Conservation (phyloP, 2,329 filamentous ascomycete species). For the Pseudophaeomoniella oleicola region DNA sequence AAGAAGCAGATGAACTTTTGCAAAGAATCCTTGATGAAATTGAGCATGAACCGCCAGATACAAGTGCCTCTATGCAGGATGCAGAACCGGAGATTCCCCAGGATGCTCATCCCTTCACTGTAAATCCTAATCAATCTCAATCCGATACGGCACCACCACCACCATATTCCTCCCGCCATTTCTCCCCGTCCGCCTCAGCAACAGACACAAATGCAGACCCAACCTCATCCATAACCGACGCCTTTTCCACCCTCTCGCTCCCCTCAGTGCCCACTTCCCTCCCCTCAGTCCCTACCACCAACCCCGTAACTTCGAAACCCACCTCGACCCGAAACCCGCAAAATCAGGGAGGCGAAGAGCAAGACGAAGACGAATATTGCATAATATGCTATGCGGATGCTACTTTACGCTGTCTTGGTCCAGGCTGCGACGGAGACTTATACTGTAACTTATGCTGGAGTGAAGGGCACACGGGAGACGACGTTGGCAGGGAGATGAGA, state of each 20-base stretch:
- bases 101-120: constrained; percentile 1
- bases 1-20: constrained; percentile 16
- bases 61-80: background rate
- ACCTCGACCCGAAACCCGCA: constrained; percentile 11
- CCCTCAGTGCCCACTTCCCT: constrained; percentile 13
- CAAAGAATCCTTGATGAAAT: constrained; percentile 16
- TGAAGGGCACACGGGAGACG: constrained; percentile 60
- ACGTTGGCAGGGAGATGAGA: constrained; percentile 55
- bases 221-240: constrained; percentile 11
- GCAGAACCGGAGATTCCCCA: constrained; percentile 4
- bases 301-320: constrained; percentile 3
- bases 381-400: constrained; percentile 71
- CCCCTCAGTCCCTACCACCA: background rate
- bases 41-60: constrained; percentile 6
- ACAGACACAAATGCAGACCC: constrained; percentile 10
- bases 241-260: constrained; percentile 9
- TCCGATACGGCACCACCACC: constrained; percentile 1
- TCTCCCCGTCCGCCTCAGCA: constrained; percentile 1
- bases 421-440: constrained; percentile 55
- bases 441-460: constrained; percentile 71
- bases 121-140: background rate
- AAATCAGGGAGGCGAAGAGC: constrained; percentile 29
- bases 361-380: constrained; percentile 65
- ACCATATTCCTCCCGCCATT: background rate
- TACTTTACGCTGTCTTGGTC: constrained; percentile 49